Base-by-base conservation (phyloP, 1,139 yeast species). In the Suhomyces choctaworum region DNA sequence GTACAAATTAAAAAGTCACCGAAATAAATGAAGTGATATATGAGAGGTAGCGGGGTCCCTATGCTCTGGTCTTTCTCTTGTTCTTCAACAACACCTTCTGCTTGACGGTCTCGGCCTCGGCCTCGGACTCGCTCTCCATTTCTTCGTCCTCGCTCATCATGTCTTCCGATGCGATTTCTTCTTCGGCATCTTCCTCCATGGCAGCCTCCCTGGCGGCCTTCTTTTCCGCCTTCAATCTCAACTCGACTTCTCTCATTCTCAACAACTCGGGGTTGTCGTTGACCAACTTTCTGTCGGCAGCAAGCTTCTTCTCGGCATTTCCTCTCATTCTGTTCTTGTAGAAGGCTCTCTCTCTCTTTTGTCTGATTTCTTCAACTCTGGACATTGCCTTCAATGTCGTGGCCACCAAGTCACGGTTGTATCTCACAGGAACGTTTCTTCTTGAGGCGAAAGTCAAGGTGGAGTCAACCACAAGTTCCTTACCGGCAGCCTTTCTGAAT, bases 321-420 rank as follows among this genome's bases (percentile, higher is more conserved):
- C 97, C 97, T 68, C 86, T 87, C 99, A 92, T 92, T 81, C 98
- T 87, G 70, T 90, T 89, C 89, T 89, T 90, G 73, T 88, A 92
- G 88, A 92, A 92, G 22, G 97, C 97, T 60, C 95, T 78, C 69
- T 94, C 98, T 74, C 99, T 84, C 77, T 82, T 88, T 62, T 79
- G 83, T 74, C 98, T 82, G 64, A 92, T 92, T 69, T 89, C 95
- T 64, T 92, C 97, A 45, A 94, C 83, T 69, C 97, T 82, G 40
- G 87, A 76, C 98, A 92, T 92, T 36, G 96, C 97, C 70, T 78
- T 83, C 66, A 92, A 76, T 8, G 98, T 92, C 39, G 95, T 87
- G 40, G 95, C 84, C 34, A 92, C 97, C 44, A 92, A 76, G 58
- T 92, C 97, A 70, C 99, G 81, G 73, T 94, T 92, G 68, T 92